Conservation (phyloP, 1,139 yeast genomes). For the Suhomyces bolitotheri region DNA sequence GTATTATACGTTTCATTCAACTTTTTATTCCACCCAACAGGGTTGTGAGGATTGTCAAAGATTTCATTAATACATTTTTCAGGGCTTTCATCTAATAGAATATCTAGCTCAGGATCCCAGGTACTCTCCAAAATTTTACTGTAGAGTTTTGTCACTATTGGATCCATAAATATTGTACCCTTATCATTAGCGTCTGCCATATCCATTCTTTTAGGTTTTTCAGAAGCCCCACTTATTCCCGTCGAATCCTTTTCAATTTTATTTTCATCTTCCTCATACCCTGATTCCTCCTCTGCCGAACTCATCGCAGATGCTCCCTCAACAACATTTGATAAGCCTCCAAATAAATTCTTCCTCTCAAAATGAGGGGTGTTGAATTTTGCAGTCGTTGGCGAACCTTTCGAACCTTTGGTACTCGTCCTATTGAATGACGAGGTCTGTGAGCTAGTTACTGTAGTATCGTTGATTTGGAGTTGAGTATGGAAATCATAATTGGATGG, state of each 20-base stretch:
- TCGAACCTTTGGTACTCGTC: constrained; percentile 3
- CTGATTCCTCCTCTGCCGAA: constrained; percentile 7
- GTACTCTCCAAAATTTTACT: constrained; percentile 66
- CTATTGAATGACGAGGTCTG: constrained; percentile 5
- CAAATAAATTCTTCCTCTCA: constrained; percentile 40
- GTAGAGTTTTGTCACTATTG: constrained; percentile 53
- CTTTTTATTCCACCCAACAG: constrained; percentile 54
- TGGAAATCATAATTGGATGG: constrained; percentile 45
- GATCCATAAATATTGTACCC: constrained; percentile 40
- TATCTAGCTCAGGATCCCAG: constrained; percentile 72
- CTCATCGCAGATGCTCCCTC: background rate
- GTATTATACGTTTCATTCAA: constrained; percentile 19
- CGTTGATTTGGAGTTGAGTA: constrained; percentile 41
- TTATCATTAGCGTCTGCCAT: constrained; percentile 1
- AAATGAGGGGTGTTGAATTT: constrained; percentile 39
- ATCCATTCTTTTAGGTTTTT: background rate
- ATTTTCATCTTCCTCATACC: constrained; percentile 4
- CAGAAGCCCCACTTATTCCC: background rate
- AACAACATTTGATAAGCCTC: constrained; percentile 41
- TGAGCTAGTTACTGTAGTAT: constrained; percentile 14
- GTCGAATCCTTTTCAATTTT: background rate
- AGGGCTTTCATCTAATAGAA: constrained; percentile 65
- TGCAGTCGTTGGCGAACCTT: constrained; percentile 10
- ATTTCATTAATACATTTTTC: constrained; percentile 75
- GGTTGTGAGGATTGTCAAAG: constrained; percentile 60